Evolutionary conservation across 2,329 filamentous ascomycete species (phyloP).

Genomic region (Graphilbum sp.): DNA sequence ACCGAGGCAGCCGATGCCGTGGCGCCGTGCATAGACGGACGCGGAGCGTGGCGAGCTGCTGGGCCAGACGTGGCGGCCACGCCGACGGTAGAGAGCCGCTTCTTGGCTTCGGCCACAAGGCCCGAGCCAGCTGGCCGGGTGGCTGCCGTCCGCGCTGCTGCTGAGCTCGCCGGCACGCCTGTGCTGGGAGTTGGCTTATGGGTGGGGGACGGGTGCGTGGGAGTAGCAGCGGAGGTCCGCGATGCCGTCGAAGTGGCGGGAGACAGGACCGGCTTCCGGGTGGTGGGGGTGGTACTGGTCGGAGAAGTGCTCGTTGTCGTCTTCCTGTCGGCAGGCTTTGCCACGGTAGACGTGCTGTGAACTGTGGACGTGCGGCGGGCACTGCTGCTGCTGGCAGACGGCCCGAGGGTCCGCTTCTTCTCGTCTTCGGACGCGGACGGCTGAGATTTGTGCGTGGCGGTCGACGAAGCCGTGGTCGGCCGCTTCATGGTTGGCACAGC

Average conservation of each 20-base stretch:
- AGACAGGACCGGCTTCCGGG: constrained; percentile 14
- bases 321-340: background rate
- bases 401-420: constrained; percentile 15
- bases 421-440: constrained; percentile 21
- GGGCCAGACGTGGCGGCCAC: constrained; percentile 20
- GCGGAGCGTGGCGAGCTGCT: constrained; percentile 22
- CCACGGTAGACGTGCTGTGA: constrained; percentile 3
- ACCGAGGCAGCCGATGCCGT: constrained; percentile 12
- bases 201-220: constrained; percentile 11
- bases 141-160: constrained; percentile 15
- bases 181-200: constrained; percentile 18
- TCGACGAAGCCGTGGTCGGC: constrained; percentile 15
- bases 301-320: background rate
- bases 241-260: constrained; percentile 12
- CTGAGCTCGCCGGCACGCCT: constrained; percentile 19
- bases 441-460: constrained; percentile 16
- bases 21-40: constrained; percentile 19
- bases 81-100: constrained; percentile 37
- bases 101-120: constrained; percentile 32
- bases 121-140: constrained; percentile 17
- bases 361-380: constrained; percentile 18
- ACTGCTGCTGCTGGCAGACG: constrained; percentile 5
- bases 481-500: constrained; percentile 15
- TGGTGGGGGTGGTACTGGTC: constrained; percentile 11
- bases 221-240: constrained; percentile 16